Conservation (phyloP, 495 filamentous ascomycete species). For the Astrocystis sublimbata region DNA sequence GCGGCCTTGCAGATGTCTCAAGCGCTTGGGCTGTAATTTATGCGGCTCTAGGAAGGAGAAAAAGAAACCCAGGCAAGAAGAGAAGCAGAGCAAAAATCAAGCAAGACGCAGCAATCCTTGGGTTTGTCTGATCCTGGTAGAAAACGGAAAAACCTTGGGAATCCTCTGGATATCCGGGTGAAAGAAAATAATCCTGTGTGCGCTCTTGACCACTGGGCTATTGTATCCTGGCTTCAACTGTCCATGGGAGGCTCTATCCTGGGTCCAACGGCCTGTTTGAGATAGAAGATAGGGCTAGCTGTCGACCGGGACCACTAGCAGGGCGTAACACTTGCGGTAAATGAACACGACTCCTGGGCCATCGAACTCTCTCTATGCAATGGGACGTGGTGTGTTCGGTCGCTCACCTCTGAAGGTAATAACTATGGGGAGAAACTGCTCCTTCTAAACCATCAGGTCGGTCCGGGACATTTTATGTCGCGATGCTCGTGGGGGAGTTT, state of each 20-base stretch:
- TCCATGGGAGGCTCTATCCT: constrained; percentile 12
- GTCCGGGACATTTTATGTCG: constrained; percentile 18
- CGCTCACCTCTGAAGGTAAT: constrained; percentile 18
- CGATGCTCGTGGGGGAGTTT: constrained; percentile 7
- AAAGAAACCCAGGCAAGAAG: constrained; percentile 5
- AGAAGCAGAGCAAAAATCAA: constrained; percentile 15
- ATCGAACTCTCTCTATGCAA: neutral
- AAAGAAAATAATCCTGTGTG: constrained; percentile 16
- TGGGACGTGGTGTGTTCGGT: constrained; percentile 11
- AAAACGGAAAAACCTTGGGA: neutral
- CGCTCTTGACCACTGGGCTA: constrained; percentile 15
- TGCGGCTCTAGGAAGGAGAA: neutral
- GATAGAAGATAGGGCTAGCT: constrained; percentile 15
- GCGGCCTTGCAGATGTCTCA: constrained; percentile 33
- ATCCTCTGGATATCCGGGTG: constrained; percentile 14
- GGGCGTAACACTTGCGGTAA: constrained; percentile 12
- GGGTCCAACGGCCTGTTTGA: constrained; percentile 12
- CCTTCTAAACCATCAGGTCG: neutral
- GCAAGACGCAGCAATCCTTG: constrained; percentile 9
- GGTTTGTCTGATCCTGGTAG: constrained; percentile 13
- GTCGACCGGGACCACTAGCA: constrained; percentile 14
- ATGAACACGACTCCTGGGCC: constrained; percentile 5
- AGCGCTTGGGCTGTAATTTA: neutral
- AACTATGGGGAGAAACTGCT: neutral
- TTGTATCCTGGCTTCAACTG: constrained; percentile 12